Evolutionary conservation across 768 basidiomycete genomes (phyloP), one percentile per base, ranked within the genome.

Genomic region (Pleurotus platypus): DNA sequence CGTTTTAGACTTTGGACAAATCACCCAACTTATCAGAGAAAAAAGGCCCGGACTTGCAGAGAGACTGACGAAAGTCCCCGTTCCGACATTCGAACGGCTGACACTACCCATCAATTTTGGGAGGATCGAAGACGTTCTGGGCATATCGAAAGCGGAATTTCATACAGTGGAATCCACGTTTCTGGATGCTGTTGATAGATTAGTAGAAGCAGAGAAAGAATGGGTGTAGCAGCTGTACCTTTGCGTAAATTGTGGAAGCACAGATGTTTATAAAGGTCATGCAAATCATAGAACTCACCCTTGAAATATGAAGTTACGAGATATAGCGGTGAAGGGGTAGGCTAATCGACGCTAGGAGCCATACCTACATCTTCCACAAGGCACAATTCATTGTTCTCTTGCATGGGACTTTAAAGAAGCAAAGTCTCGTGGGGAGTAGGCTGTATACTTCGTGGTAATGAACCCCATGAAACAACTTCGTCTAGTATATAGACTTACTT

Each of bases 121-220:
- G 27, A 60, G 69, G 35, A 57, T 75, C 1, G 66, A 72, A 53
- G 61, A 67, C 38, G 64, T 75, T 4, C 56, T 73, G 3, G 72
- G 74, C n/a, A 56, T 73, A 62, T 63, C 62, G 46, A 63, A 66
- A 37, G 63, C 57, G 20, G 70, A 75, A 24, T 75, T 73, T 37
- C 59, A 62, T 26, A 60, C 63, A 1, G 35, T 64, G 11, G 68
- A 73, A 58, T 61, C 72, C 60, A 73, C 73, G 0, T 60, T 70
- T 20, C 30, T 73, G n/a, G 69, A 69, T 30, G 67, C 69, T 0
- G 62, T 73, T 45, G 72, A 73, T 38, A 24, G 20, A 11, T 38
- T 58, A 16, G 12, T 53, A 20, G 57, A 11, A 18, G 45, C 40
- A 30, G 57, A 58, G 40, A 40, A 20, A 12, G 16, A 24, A 6